Evolutionary conservation across 2,329 filamentous ascomycete species (phyloP).

Genomic region (Knufia fluminis): DNA sequence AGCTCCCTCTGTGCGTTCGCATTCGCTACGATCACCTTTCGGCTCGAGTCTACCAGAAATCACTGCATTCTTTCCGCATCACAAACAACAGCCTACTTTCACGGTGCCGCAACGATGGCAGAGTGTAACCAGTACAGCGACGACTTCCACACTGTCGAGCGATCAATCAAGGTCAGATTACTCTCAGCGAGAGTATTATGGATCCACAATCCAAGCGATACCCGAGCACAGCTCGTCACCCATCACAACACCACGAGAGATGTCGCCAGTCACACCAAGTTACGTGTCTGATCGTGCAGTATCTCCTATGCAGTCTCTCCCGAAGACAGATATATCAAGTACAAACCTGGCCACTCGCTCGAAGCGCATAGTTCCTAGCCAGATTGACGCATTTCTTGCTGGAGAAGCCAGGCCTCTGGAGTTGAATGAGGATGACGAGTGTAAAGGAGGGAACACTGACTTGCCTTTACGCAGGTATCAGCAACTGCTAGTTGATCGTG

Average conservation of each 20-base stretch:
- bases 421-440: not conserved
- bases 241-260: constrained; percentile 8
- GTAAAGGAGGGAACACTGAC: constrained; percentile 4
- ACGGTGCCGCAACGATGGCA: not conserved
- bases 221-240: constrained; percentile 12
- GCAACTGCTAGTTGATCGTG: not conserved
- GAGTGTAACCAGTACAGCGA: not conserved
- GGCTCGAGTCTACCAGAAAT: constrained; percentile 11
- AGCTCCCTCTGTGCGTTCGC: not conserved
- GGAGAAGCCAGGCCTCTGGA: constrained; percentile 16
- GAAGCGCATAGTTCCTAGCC: not conserved
- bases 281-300: not conserved
- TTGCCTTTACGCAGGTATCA: constrained; percentile 7
- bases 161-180: not conserved
- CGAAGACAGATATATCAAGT: not conserved
- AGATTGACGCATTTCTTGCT: constrained; percentile 17
- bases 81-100: not conserved
- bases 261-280: constrained; percentile 10
- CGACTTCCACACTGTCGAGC: not conserved
- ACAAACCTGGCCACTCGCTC: not conserved
- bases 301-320: not conserved
- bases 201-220: constrained; percentile 5
- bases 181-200: not conserved
- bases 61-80: not conserved
- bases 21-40: constrained; percentile 7